Base-by-base conservation (phyloP, 768 basidiomycete genomes). In the Candolleomyces aberdarensis region DNA sequence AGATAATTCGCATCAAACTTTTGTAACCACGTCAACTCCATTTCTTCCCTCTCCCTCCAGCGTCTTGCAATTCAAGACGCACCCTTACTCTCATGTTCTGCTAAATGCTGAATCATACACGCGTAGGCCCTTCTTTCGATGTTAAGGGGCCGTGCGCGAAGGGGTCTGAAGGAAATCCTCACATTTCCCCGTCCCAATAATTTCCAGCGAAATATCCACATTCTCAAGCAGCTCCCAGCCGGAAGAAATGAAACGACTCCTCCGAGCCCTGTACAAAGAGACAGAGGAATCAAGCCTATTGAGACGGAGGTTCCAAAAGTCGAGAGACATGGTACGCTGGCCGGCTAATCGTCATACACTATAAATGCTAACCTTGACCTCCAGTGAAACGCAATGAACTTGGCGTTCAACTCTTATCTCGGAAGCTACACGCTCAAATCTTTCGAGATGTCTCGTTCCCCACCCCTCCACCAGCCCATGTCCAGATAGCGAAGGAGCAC, bases 351-450 rank as follows among this genome's bases (percentile, higher is more conserved):
- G 48, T 14, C 10, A 19, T 49, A 49, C 43, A n/a, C n/a, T 14
- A 44, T n/a, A 10, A 20, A 49, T 10, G 48, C 9, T 10, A 15
- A 49, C n/a, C 26, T 31, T 31, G 15, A 39, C 36, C 53, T 11
- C 11, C 36, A 87, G 87, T 80, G 62, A 85, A 87, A 70, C 83
- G 93, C 57, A 98, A 97, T 69, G 85, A 89, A 62, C 80, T 94
- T 46, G 96, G 96, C n/a, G 95, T 98, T 7, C 96, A 98, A 70
- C 85, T 97, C 58, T 85, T 98, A 57, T 91, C 94, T 15, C 83
- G 85, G 9, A 77, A 78, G n/a, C 75, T 97, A 7, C 94, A 95
- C 71, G 70, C 77, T 5, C 96, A 97, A 68, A 83, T 96, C 60
- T 97, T 98, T 73, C 83, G 80, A 60, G 83, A 88, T 67, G 74